These are phyloP conservation scores for Phytophthora europaea DNA, from an alignment of 352 stramenopile genomes.

Conservation along the genomic window DNA sequence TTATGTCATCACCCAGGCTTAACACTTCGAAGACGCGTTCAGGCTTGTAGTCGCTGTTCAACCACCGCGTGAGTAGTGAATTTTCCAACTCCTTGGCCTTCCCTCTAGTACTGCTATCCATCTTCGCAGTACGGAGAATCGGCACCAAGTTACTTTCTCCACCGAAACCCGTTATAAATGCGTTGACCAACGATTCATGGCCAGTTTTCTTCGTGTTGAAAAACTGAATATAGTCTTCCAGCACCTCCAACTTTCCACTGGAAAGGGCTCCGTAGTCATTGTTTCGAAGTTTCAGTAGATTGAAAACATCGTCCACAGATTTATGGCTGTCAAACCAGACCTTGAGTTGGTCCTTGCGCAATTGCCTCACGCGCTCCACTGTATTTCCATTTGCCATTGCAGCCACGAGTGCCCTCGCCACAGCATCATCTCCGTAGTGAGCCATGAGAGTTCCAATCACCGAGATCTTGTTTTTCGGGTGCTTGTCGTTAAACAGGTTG, in stretches of 20 bases:
- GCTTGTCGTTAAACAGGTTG: not conserved
- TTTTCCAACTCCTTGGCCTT: not conserved
- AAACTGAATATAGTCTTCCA: not conserved
- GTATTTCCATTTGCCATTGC: not conserved
- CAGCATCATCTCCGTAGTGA: not conserved
- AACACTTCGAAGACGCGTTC: not conserved
- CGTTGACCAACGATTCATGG: not conserved
- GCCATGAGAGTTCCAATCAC: not conserved
- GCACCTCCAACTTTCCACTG: not conserved
- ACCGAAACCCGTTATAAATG: not conserved
- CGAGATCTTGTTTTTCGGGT: not conserved
- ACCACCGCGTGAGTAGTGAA: not conserved
- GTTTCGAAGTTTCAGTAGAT: not conserved
- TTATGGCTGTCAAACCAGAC: not conserved
- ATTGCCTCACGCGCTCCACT: not conserved
- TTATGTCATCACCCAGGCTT: not conserved
- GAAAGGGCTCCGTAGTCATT: not conserved
- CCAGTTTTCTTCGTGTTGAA: not conserved
- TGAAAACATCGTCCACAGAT: conserved; percentile 3
- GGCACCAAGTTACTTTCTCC: not conserved
- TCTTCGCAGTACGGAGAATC: not conserved
- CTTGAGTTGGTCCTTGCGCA: not conserved
- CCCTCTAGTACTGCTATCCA: not conserved
- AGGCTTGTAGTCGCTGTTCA: not conserved
- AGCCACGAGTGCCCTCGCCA: not conserved